Percentiles rank a stretch among this genome's conserved stretches.
Conservation (phyloP, 352 stramenopile species). For the Phytophthora pinifolia region DNA sequence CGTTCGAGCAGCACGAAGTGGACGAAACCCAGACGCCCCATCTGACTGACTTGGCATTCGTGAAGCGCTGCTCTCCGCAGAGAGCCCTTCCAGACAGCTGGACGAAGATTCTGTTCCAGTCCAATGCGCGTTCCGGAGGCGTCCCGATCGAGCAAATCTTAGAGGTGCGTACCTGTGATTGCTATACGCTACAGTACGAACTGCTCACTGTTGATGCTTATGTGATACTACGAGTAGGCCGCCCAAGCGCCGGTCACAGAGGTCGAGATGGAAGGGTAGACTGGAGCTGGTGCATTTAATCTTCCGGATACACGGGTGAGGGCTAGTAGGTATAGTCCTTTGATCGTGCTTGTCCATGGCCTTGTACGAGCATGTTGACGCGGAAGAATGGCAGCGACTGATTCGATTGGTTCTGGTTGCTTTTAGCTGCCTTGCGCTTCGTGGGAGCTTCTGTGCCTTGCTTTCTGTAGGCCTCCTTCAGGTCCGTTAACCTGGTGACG, state of each 20-base stretch:
- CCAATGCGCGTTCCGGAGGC: slow-evolving; percentile 58
- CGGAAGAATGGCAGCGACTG: slow-evolving; percentile 67
- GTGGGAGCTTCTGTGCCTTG: slow-evolving; percentile 12
- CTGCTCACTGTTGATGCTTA: slow-evolving; percentile 3
- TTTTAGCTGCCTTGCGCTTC: slow-evolving; percentile 20
- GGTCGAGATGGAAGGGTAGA: slow-evolving; percentile 41
- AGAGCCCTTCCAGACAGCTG: slow-evolving; percentile 84
- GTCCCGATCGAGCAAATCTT: slow-evolving; percentile 66
- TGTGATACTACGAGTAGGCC: slow-evolving; percentile 16
- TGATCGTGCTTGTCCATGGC: slow-evolving; percentile 46
- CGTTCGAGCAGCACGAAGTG: slow-evolving; percentile 65
- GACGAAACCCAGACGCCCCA: slow-evolving; percentile 45
- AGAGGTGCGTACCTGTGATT: slow-evolving; percentile 39
- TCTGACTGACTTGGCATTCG: slow-evolving; percentile 57
- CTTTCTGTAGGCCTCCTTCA: slow-evolving; percentile 31
- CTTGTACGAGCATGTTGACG: slow-evolving; percentile 64
- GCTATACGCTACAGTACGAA: neutral
- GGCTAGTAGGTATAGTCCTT: slow-evolving; percentile 41
- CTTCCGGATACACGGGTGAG: slow-evolving; percentile 14
- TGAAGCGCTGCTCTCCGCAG: slow-evolving; percentile 80
- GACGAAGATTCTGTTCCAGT: slow-evolving; percentile 89
- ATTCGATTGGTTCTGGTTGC: slow-evolving; percentile 32
- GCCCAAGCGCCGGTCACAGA: slow-evolving; percentile 29
- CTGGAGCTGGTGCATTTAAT: slow-evolving; percentile 26
- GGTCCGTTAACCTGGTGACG: slow-evolving; percentile 24